These are phyloP conservation scores for Carallia brachiata DNA, from an alignment of 345 rosid genomes.

Conservation along the genomic window DNA sequence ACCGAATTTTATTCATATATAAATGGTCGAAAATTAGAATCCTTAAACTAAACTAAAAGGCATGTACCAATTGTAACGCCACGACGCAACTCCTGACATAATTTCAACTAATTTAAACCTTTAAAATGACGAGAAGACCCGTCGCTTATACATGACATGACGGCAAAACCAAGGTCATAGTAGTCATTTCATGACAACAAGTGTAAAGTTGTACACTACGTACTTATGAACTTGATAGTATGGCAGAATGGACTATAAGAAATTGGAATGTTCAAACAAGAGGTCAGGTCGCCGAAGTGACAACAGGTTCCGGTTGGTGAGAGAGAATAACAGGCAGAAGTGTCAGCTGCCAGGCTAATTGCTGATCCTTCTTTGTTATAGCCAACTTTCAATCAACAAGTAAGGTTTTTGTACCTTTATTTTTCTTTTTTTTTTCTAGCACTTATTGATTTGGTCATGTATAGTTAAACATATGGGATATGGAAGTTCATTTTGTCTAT, in stretches of 20 bases:
- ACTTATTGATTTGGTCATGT: background rate
- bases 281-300: constrained; percentile 5
- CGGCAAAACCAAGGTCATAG: constrained; percentile 2
- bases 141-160: background rate
- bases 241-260: constrained; percentile 33
- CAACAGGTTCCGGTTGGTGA: constrained; percentile 15
- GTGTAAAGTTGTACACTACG: constrained; percentile 18
- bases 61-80: background rate
- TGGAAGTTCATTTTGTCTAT: too few relatives aligned
- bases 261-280: constrained; percentile 4
- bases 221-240: constrained; percentile 11
- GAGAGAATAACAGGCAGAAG: background rate
- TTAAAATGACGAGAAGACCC: constrained; percentile 24
- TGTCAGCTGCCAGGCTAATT: constrained; percentile 10
- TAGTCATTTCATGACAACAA: constrained; percentile 12
- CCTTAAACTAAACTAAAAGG: background rate
- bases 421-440: background rate
- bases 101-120: background rate
- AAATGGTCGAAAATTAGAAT: background rate
- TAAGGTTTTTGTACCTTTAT: background rate
- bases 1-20: background rate
- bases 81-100: background rate
- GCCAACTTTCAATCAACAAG: constrained; percentile 1
- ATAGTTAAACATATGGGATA: too few relatives aligned
- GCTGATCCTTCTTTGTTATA: background rate